Evolutionary conservation across 108 stramenopile species (phyloP), one percentile per base, ranked within the genome.

Genomic region (Stephanodiscus minutulus): DNA sequence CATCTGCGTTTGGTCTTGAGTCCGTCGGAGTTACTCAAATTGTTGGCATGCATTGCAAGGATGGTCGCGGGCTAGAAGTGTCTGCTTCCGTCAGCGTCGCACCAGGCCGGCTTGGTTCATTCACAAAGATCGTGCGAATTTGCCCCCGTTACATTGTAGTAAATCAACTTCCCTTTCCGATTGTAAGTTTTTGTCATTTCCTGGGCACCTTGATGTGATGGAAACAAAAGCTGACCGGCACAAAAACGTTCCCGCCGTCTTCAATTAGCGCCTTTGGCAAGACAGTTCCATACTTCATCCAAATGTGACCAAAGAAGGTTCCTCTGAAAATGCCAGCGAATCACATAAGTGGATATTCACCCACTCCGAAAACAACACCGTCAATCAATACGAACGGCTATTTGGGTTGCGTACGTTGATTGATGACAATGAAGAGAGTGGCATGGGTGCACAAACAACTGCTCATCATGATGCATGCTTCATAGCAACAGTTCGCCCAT

Each of bases 11-110:
- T 72, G 90, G 91, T 52, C 79, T 97, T 27, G 96, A 97, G 9
- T 94, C 96, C n/a, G 91, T 96, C 58, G 97, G 96, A n/a, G 91
- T 97, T n/a, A 92, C 91, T 17, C 97, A 98, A 69, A 89, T 95
- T 31, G 85, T 97, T 29, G 67, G 88, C 18, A 93, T 97, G 89
- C 86, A 87, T 53, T 90, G 90, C 72, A 88, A 81, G 58, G 90
- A 94, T 37, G 90, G 93, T 10, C 68, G 96, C 9, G 64, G 71
- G 11, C 71, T 98, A 13, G 96, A 98, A 75, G 79, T 98, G 6
- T 86, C 91, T 8, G 88, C 92, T 27, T 91, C 80, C 28, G 87
- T 96, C 17, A 84, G 77, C 52, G 79, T 95, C 58, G 96, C 97
- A 1, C 97, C 97, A 24, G 97, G 96, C 0, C 75, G 88, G 5